Evolutionary conservation across 1,284 basidiomycete genomes (phyloP).

Genomic region (Melampsora americana): DNA sequence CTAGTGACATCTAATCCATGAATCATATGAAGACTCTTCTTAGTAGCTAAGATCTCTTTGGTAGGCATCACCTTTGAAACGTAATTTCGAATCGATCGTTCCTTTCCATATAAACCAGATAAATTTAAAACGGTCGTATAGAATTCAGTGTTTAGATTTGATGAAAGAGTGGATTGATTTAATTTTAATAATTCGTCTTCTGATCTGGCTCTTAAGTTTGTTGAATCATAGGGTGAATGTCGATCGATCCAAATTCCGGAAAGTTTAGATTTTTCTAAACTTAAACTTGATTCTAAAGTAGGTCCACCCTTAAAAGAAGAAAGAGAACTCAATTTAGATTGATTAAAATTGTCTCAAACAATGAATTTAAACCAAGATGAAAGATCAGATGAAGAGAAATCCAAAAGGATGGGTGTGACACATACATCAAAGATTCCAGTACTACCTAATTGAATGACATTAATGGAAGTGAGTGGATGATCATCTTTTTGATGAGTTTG

Average conservation of each 20-base stretch:
- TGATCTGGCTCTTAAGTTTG: slow-evolving; percentile 58
- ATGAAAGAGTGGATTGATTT: slow-evolving; percentile 46
- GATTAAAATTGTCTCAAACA: no score
- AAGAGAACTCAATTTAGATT: slow-evolving; percentile 29
- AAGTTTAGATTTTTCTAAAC: background rate
- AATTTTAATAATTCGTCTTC: slow-evolving; percentile 62
- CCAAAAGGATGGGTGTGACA: background rate
- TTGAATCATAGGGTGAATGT: slow-evolving; percentile 57
- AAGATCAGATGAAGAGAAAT: background rate
- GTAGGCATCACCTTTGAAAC: slow-evolving; percentile 60
- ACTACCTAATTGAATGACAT: slow-evolving; percentile 64
- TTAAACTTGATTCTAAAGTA: background rate
- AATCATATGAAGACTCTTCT: slow-evolving; percentile 61
- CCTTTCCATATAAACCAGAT: slow-evolving; percentile 65
- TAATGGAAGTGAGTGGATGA: background rate
- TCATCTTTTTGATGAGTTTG: slow-evolving; percentile 8
- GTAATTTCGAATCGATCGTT: slow-evolving; percentile 60
- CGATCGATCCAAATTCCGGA: slow-evolving; percentile 59
- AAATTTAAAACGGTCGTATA: slow-evolving; percentile 63
- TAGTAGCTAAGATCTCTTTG: slow-evolving; percentile 61
- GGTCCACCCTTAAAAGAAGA: slow-evolving; percentile 18
- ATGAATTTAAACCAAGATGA: background rate
- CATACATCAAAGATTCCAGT: slow-evolving; percentile 57
- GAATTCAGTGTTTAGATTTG: background rate
- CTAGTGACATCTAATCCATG: slow-evolving; percentile 59